These are phyloP conservation scores for Cystobasidium ongulense DNA, from an alignment of 768 basidiomycete species.

Conservation along the genomic window DNA sequence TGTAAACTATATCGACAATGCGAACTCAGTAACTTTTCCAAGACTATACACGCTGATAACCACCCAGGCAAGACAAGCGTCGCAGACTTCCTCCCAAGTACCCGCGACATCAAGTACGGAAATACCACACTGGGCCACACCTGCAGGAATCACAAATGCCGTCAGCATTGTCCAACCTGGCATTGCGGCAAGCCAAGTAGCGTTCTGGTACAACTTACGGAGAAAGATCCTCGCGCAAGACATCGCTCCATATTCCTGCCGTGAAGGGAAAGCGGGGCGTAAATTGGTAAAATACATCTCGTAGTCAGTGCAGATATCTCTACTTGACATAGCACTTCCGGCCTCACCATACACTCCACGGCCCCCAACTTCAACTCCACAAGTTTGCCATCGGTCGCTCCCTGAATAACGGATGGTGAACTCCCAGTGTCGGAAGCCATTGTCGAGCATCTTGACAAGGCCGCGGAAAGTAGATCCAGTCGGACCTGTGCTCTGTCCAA, in stretches of 20 bases:
- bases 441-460: not conserved
- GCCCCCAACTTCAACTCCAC: conserved; percentile 9
- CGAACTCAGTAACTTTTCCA: too few relatives aligned
- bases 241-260: conserved; percentile 19
- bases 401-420: conserved; percentile 18
- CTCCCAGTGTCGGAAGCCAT: conserved; percentile 4
- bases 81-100: too few relatives aligned
- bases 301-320: too few relatives aligned
- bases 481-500: not conserved
- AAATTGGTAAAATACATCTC: not conserved
- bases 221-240: conserved; percentile 26
- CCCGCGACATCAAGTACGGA: not conserved
- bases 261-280: not conserved
- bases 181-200: not conserved
- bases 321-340: not conserved
- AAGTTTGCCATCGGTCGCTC: conserved; percentile 12
- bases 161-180: too few relatives aligned
- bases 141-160: not conserved
- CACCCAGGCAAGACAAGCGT: not conserved
- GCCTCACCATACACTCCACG: conserved; percentile 11
- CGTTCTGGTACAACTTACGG: conserved; percentile 4
- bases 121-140: conserved; percentile 28
- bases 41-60: not conserved
- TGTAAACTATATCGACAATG: too few relatives aligned
- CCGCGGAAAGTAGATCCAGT: conserved; percentile 11